Base-by-base conservation (phyloP, 768 basidiomycete genomes). In the Calocybe cyanea region DNA sequence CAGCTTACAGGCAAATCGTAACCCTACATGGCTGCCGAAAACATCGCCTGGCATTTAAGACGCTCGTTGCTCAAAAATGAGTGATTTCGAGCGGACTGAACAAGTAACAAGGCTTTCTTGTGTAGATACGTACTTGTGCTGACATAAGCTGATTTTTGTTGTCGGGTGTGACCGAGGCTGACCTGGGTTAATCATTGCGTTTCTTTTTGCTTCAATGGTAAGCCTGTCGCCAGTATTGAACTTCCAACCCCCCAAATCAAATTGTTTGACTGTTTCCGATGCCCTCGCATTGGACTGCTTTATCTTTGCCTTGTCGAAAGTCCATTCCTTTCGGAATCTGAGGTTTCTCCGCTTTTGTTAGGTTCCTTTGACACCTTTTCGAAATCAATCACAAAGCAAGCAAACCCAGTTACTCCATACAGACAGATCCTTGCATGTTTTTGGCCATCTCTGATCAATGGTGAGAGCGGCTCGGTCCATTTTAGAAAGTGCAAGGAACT, bases 181-280 rank as follows among this genome's bases (percentile, higher is more conserved):
- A 28, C 25, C 25, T 11, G 25, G 11, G 25, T 5, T 28, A 11
- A 28, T n/a, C n/a, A n/a, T n/a, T n/a, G n/a, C 25, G 25, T 23
- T 23, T 24, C 5, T 20, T 18, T 4, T n/a, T n/a, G 21, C 39
- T 30, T 32, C 30, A 19, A 24, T 19, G 37, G 41, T 33, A 33
- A 40, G 21, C 25, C 15, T 24, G 14, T 15, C 32, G 38, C 19
- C 37, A 25, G n/a, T 36, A 31, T 21, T 23, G 38, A 41, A 30
- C 23, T 15, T 31, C n/a, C 38, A 52, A 49, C 38, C 41, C 42
- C n/a, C n/a, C n/a, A n/a, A 47, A 38, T 44, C 38, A 28, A 47
- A 48, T 37, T 36, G 19, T 42, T 14, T 28, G 43, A 40, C 30
- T 32, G 43, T 11, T 31, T 23, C 43, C 51, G 51, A 34, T 51